Evolutionary conservation across 2,329 filamentous ascomycete genomes (phyloP).

Genomic region (Phaeophleospora eucalypticola): DNA sequence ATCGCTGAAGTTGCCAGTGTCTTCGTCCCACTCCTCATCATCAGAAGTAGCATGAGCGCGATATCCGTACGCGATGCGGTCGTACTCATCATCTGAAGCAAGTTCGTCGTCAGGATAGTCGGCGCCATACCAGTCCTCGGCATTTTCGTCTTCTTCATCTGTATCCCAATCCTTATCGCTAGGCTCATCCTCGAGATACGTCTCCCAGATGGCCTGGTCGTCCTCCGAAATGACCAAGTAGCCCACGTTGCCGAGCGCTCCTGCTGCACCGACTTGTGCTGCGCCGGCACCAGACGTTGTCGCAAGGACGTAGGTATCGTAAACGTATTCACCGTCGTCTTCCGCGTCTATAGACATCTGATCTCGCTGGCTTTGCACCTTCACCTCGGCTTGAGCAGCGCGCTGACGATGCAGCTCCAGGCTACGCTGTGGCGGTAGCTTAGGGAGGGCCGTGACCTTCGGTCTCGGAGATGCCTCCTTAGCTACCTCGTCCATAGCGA

Average conservation of each 20-base stretch:
- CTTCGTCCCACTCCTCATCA: constrained; percentile 38
- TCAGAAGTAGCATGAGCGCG: constrained; percentile 33
- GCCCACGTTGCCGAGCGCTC: constrained; percentile 36
- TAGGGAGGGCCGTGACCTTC: constrained; percentile 25
- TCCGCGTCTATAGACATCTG: constrained; percentile 39
- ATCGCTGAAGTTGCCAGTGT: constrained; percentile 28
- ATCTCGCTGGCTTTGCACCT: constrained; percentile 3
- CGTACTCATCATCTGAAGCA: constrained; percentile 64
- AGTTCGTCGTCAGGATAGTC: constrained; percentile 80
- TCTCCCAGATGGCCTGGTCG: constrained; percentile 55
- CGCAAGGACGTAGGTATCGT: constrained; percentile 57
- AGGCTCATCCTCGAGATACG: constrained; percentile 51
- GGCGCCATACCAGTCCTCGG: constrained; percentile 73
- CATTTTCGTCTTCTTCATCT: constrained; percentile 62
- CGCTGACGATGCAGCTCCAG: constrained; percentile 24
- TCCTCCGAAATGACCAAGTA: constrained; percentile 49
- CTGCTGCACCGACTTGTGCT: constrained; percentile 27
- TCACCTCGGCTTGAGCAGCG: constrained; percentile 6
- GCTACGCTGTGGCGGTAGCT: constrained; percentile 25
- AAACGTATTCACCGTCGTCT: constrained; percentile 55
- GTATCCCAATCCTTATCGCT: constrained; percentile 53
- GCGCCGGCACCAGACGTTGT: constrained; percentile 28
- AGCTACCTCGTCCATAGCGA: constrained; percentile 25
- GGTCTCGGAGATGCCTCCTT: constrained; percentile 15
- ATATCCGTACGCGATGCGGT: constrained; percentile 41